Conservation (phyloP, 2,329 filamentous ascomycete species). For the Calonectria pteridis region DNA sequence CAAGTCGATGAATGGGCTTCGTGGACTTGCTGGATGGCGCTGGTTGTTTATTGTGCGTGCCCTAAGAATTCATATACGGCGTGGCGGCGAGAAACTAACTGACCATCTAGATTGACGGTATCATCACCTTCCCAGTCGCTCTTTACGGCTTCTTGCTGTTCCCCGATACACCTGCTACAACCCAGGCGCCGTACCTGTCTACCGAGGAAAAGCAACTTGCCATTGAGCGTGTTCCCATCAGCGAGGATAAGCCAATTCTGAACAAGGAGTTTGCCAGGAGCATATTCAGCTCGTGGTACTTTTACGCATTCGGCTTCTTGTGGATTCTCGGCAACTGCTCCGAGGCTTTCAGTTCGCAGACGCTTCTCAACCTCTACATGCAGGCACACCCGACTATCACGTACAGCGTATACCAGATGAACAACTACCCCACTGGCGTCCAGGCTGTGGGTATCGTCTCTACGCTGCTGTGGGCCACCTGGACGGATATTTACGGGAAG, state of each 20-base stretch:
- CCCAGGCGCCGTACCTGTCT: constrained; percentile 49
- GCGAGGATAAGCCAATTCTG: constrained; percentile 14
- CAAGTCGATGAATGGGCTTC: constrained; percentile 53
- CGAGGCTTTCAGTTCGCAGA: constrained; percentile 49
- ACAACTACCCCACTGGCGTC: constrained; percentile 29
- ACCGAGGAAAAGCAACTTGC: constrained; percentile 41
- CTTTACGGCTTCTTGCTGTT: constrained; percentile 63
- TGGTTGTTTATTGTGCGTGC: constrained; percentile 29
- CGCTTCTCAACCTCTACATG: constrained; percentile 31
- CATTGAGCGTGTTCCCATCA: constrained; percentile 7
- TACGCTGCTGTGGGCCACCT: constrained; percentile 22
- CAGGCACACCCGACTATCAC: constrained; percentile 15
- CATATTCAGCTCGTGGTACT: constrained; percentile 27
- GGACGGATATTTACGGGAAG: constrained; percentile 46
- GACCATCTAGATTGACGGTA: constrained; percentile 55
- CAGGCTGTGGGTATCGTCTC: constrained; percentile 25
- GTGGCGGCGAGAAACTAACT: not conserved
- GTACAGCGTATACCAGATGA: constrained; percentile 24
- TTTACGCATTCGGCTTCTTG: constrained; percentile 49
- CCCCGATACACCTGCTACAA: constrained; percentile 59
- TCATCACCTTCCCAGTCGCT: constrained; percentile 66
- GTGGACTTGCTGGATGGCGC: constrained; percentile 24
- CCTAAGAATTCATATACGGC: not conserved
- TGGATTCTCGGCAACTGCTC: constrained; percentile 51
- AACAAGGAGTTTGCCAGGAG: constrained; percentile 36